Conservation (phyloP, 2,329 filamentous ascomycete genomes). For the Trichoderma atrobrunneum region DNA sequence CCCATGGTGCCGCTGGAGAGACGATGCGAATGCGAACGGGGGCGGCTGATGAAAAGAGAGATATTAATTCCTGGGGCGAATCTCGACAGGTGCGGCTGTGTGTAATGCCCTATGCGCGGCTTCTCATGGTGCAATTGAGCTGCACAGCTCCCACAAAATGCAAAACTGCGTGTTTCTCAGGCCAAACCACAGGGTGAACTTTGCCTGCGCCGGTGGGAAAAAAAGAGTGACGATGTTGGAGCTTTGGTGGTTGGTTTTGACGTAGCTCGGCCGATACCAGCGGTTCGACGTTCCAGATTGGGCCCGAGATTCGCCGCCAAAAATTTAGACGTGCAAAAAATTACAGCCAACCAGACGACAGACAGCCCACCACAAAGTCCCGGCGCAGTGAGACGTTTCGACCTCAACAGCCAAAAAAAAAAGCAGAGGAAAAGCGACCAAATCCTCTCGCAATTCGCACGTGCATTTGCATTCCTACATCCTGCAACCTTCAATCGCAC, state of each 20-base stretch:
- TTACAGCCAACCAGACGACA: slow-evolving; percentile 21
- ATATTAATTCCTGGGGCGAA: slow-evolving; percentile 5
- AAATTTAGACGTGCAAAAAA: slow-evolving; percentile 34
- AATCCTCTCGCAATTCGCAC: background rate
- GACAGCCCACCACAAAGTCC: slow-evolving; percentile 11
- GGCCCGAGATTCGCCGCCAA: slow-evolving; percentile 27
- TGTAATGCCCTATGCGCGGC: slow-evolving; percentile 24
- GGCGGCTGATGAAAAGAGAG: slow-evolving; percentile 11
- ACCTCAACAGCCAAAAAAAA: background rate
- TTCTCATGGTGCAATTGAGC: slow-evolving; percentile 35
- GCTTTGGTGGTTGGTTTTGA: slow-evolving; percentile 15
- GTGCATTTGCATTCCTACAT: background rate
- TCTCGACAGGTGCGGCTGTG: background rate
- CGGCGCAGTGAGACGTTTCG: background rate
- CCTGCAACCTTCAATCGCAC: background rate
- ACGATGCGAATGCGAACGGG: background rate
- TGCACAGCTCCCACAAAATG: slow-evolving; percentile 24
- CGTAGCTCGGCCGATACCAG: slow-evolving; percentile 25
- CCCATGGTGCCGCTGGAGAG: slow-evolving; percentile 53
- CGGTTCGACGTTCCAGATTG: slow-evolving; percentile 20
- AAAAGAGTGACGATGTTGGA: slow-evolving; percentile 2
- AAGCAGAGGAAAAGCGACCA: background rate
- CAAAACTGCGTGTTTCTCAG: slow-evolving; percentile 18
- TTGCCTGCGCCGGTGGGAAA: background rate
- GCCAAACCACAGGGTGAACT: slow-evolving; percentile 19